Conservation (phyloP, 768 basidiomycete genomes). For the Pluteus cervinus region DNA sequence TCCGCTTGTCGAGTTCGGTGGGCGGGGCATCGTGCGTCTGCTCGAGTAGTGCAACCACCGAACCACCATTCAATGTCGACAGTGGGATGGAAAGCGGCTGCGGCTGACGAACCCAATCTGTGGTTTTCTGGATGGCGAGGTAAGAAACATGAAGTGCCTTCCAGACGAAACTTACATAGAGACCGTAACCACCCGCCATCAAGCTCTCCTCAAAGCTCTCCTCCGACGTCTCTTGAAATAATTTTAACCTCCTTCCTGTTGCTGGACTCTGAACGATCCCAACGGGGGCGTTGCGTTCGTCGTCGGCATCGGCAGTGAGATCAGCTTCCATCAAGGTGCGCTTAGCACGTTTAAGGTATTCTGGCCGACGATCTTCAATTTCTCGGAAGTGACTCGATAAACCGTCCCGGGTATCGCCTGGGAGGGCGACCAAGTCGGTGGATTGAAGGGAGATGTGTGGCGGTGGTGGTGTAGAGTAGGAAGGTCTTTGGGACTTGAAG, state of each 20-base stretch:
- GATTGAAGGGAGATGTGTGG: slow-evolving; percentile 17
- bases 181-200: slow-evolving; percentile 77
- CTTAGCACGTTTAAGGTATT: slow-evolving; percentile 62
- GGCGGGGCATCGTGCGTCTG: slow-evolving; percentile 30
- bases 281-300: slow-evolving; percentile 28
- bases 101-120: slow-evolving; percentile 57
- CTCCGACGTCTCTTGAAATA: slow-evolving; percentile 79
- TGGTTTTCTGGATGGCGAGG: slow-evolving; percentile 35
- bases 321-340: slow-evolving; percentile 39
- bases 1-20: slow-evolving; percentile 59
- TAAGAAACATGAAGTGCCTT: slow-evolving; percentile 7
- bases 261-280: slow-evolving; percentile 66
- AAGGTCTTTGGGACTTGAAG: too few species aligned
- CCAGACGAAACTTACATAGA: slow-evolving; percentile 46
- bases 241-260: slow-evolving; percentile 65
- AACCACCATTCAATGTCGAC: slow-evolving; percentile 33
- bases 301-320: slow-evolving; percentile 26
- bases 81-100: slow-evolving; percentile 39
- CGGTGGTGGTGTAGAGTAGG: slow-evolving; percentile 10
- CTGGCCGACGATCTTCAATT: slow-evolving; percentile 60
- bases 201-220: slow-evolving; percentile 83
- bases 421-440: slow-evolving; percentile 14
- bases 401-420: slow-evolving; percentile 55
- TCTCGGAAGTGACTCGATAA: slow-evolving; percentile 47
- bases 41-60: slow-evolving; percentile 36